Evolutionary conservation across 2,329 filamentous ascomycete species (phyloP), one percentile per base, ranked within the genome.

Genomic region (Escovopsis sp.): DNA sequence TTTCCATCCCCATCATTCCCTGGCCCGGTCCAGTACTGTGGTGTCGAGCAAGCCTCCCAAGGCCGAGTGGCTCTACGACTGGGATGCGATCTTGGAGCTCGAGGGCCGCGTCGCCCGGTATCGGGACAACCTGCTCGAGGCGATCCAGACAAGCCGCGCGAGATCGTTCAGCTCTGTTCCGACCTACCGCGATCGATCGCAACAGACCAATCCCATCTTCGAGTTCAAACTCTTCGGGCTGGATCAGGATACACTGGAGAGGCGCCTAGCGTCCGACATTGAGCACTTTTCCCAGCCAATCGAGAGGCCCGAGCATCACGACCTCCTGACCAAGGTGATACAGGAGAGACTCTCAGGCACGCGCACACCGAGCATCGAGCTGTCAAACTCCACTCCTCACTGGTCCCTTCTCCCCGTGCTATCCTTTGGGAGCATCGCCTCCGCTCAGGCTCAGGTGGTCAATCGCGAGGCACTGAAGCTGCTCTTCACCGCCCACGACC

Each of bases 381-480:
- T 35, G 0, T 45, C 47, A 19, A 51, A 57, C 11, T 58, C 66
- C 30, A 60, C 58, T 17, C 72, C 61, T 33, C 75, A 66, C 53
- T 76, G 60, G 62, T 76, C 72, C 2, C 52, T 79, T 7, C 49
- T 70, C 21, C 77, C 82, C 2, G 58, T 80, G 8, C 62, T 92
- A 10, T 92, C 84, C 0, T 79, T 94, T 45, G 74, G 72, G 2
- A 80, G 83, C 0, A 64, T 88, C 13, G 67, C 93, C 13, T 61
- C 70, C 8, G 71, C 76, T 0, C 88, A 96, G 55, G 75, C 83
- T 6, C 70, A 74, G 29, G 61, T 93, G 1, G 68, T 94, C 27
- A 90, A 87, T 44, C 72, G 73, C 21, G 79, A 82, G 35, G 82
- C 81, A 38, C 70, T 94, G 46, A 62, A 57, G 35, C 62, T 92